Evolutionary conservation across 768 basidiomycete genomes (phyloP), one percentile per base, ranked within the genome.

Genomic region (Lactarius sp.): DNA sequence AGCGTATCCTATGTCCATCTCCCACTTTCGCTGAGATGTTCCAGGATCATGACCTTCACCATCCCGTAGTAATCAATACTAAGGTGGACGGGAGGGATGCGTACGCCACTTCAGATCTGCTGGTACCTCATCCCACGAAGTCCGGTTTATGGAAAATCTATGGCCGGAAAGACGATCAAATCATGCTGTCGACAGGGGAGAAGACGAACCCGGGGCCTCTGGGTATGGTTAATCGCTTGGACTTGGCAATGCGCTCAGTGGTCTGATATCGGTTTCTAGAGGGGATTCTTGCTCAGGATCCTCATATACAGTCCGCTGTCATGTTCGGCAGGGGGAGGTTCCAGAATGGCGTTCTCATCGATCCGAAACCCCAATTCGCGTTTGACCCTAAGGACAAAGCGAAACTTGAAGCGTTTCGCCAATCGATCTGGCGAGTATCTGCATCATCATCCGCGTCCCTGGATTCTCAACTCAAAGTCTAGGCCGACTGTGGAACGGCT

Each of bases 61-160:
- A 65, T 31, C 70, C 70, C 16, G 54, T 65, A 31, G 60, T 69
- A 41, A 54, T 74, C 51, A 82, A 82, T 65, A 55, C 72, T 10
- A 66, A 72, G 52, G 55, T 77, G 1, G 67, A 75, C 1, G 81
- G 79, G 2, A 66, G 68, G 18, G 70, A 72, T 22, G 79, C 76
- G 12, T 81, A 79, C 52, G 72, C 78, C 2, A 80, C 80, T 1
- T 69, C 73, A 0, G 82, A 82, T 67, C 50, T 82, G 2, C 70
- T 83, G 16, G 61, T 74, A 0, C 74, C 76, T 33, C 82, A 83
- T 66, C 79, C 82, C 0, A 75, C 74, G 0, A 77, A 74, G 34
- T 61, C 75, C 6, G 72, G 76, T 1, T 47, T 75, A 16, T 84
- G 70, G 70, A 71, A 69, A 61, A 64, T 71, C 8, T 66, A 62